A percentile compares a stretch with the other conserved stretches of the same genome.
These are phyloP conservation scores for Cryptococcus sp. DNA, from an alignment of 1,284 basidiomycete genomes.

Conservation along the genomic window DNA sequence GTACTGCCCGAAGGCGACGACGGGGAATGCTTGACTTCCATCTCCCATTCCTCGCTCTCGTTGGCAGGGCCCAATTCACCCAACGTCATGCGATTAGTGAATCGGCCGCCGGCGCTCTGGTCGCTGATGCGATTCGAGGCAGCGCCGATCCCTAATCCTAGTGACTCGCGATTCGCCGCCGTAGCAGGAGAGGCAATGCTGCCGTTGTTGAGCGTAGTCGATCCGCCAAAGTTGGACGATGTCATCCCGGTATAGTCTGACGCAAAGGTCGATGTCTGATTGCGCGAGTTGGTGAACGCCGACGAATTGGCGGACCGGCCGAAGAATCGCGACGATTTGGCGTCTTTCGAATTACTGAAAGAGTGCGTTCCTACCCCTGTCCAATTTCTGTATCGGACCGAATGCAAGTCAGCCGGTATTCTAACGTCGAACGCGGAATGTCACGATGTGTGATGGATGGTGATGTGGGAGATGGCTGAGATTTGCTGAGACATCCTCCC, in stretches of 20 bases:
- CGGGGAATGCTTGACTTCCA: slow-evolving; percentile 12
- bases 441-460: too few species aligned
- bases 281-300: slow-evolving; percentile 9
- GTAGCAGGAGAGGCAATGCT: neutral
- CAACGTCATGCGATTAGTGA: slow-evolving; percentile 14
- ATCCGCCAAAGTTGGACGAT: slow-evolving; percentile 21
- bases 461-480: neutral
- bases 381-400: slow-evolving; percentile 26
- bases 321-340: slow-evolving; percentile 15
- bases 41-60: slow-evolving; percentile 34
- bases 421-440: too few species aligned
- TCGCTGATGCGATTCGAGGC: neutral
- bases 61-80: neutral
- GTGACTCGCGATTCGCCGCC: neutral
- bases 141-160: neutral
- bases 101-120: neutral
- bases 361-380: slow-evolving; percentile 28
- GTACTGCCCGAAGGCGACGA: neutral
- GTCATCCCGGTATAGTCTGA: slow-evolving; percentile 20
- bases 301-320: slow-evolving; percentile 6
- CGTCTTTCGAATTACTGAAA: slow-evolving; percentile 8
- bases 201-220: slow-evolving; percentile 3
- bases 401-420: neutral
- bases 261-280: slow-evolving; percentile 13
- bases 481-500: neutral